phyloP scores from a whole-genome alignment of 345 rosid species.

The Abelmoschus esculentus region DNA sequence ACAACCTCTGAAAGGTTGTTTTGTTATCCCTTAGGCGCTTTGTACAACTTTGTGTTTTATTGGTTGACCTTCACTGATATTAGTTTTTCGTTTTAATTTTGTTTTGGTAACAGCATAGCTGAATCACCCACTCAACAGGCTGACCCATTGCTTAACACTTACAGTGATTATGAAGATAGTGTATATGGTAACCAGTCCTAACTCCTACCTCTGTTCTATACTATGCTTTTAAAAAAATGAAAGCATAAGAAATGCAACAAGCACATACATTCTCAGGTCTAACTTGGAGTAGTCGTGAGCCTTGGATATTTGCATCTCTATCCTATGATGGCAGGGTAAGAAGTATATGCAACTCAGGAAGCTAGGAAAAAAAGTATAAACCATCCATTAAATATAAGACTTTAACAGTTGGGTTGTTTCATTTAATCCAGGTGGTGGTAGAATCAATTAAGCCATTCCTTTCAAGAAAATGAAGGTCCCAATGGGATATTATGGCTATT shows the following conservation, averaged over 20 bases:
- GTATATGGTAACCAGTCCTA: conserved; percentile 54
- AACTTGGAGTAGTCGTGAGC: conserved; percentile 90
- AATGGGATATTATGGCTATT: not conserved
- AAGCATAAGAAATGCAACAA: conserved; percentile 2
- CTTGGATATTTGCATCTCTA: conserved; percentile 85
- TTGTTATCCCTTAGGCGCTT: conserved; percentile 1
- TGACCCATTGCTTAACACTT: conserved; percentile 55
- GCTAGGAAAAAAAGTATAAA: not conserved
- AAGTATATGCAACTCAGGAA: not conserved
- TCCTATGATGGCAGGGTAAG: conserved; percentile 98
- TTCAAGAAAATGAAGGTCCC: conserved; percentile 29
- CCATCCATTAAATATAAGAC: not conserved
- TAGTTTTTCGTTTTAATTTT: not conserved
- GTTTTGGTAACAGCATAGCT: conserved; percentile 26
- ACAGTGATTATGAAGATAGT: conserved; percentile 85
- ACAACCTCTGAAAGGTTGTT: conserved; percentile 43
- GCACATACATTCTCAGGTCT: conserved; percentile 45
- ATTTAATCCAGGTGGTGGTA: conserved; percentile 48
- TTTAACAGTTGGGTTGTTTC: not conserved
- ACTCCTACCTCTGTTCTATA: conserved; percentile 8
- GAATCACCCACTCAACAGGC: conserved; percentile 27
- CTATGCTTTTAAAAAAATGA: not conserved
- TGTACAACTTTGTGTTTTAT: not conserved
- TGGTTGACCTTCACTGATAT: conserved; percentile 3
- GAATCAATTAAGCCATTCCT: conserved; percentile 63